These are phyloP conservation scores for Posidonia australis DNA, from an alignment of 106 monocot species.

Conservation along the genomic window DNA sequence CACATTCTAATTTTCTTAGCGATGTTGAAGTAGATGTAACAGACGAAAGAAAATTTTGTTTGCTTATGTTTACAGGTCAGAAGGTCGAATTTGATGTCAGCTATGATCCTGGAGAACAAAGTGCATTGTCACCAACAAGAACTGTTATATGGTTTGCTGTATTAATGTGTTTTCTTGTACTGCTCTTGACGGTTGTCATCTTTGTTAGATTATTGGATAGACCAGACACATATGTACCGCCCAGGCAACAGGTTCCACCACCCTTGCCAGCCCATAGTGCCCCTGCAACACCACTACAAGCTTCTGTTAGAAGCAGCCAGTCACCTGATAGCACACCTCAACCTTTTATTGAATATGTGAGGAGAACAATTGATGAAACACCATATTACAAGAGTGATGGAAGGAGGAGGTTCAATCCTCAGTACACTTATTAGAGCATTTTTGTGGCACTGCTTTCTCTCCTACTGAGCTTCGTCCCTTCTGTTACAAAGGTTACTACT, in stretches of 20 bases:
- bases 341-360: conserved; percentile 77
- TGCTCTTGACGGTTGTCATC: conserved; percentile 35
- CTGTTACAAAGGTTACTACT: too few relatives aligned
- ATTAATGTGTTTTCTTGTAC: conserved; percentile 18
- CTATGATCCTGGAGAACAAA: conserved; percentile 26
- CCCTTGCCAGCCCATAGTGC: conserved; percentile 2
- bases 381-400: conserved; percentile 63
- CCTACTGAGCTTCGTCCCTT: too few relatives aligned
- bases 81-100: conserved; percentile 49
- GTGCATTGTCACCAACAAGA: neutral
- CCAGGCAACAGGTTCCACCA: conserved; percentile 3
- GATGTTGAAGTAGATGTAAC: neutral
- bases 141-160: conserved; percentile 35
- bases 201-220: conserved; percentile 56
- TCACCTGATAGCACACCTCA: conserved; percentile 53
- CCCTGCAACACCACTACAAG: conserved; percentile 13
- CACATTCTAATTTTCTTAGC: too few relatives aligned
- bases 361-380: conserved; percentile 85
- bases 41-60: neutral
- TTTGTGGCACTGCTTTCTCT: too few relatives aligned
- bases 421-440: conserved; percentile 51
- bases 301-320: neutral
- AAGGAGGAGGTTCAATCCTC: conserved; percentile 65
- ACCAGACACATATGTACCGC: conserved; percentile 19
- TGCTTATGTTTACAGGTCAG: conserved; percentile 42